Evolutionary conservation across 305 asterid species (phyloP).

Genomic region (Rubia balearica): DNA sequence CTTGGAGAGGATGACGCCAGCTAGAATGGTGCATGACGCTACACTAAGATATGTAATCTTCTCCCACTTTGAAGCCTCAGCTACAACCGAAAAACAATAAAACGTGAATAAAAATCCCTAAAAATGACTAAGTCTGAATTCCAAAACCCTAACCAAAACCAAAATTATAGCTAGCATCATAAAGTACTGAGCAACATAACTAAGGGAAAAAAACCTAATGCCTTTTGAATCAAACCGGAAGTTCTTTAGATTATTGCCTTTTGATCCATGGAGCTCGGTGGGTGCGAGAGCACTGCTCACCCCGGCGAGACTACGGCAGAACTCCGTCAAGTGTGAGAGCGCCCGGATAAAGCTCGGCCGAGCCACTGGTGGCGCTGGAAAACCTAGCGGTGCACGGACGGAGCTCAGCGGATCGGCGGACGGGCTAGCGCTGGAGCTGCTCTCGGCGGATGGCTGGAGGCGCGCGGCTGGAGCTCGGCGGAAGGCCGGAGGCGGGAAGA

Average conservation of each 20-base stretch:
- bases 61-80: slow-evolving; percentile 82
- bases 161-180: neutral
- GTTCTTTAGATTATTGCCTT: slow-evolving; percentile 1
- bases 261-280: no score
- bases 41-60: slow-evolving; percentile 52
- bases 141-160: neutral
- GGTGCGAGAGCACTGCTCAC: no score
- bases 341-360: no score
- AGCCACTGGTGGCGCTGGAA: no score
- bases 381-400: no score
- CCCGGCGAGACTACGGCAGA: no score
- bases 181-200: neutral
- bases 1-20: slow-evolving; percentile 45
- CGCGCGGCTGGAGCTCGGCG: no score
- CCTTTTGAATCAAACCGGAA: neutral
- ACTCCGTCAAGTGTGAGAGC: no score
- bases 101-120: slow-evolving; percentile 1
- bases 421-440: no score
- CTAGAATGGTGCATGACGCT: slow-evolving; percentile 36
- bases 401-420: no score
- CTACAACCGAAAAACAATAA: slow-evolving; percentile 22
- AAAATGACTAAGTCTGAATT: neutral
- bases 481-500: no score
- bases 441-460: no score
- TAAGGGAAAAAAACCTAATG: neutral